Base-by-base conservation (phyloP, 768 basidiomycete genomes). In the Russula griseocarnosa region DNA sequence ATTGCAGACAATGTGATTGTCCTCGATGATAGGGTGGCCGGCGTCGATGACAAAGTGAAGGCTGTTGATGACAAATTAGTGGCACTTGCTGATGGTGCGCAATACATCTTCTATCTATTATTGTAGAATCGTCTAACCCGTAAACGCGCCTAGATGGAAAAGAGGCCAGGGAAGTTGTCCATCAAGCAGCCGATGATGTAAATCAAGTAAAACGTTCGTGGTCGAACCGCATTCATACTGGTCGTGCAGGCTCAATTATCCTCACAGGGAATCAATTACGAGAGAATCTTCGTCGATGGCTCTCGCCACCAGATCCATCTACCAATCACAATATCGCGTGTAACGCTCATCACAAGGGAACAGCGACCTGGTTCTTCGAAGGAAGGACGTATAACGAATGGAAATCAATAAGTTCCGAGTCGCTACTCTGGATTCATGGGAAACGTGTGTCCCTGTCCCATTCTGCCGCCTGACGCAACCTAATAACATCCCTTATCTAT, bases 391-490 rank as follows among this genome's bases (percentile, higher is more conserved):
- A 47, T 22, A 24, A 61, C 2, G 18, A 47, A 20, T 61, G 60
- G 60, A 55, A 47, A 5, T 26, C 44, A 16, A 26, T 13, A 9
- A 40, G 51, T 8, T 34, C 34, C 34, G 34, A 34, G 34, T 53
- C 60, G 1, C 55, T 63, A 4, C 36, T 56, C 22, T 63, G 55
- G 55, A 34, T 63, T 6, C 47, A 58, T 6, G 62, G 62, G 26
- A 58, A 58, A 32, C 54, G 55, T 63, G 20, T 1, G 55, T 3
- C 18, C 20, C 18, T 28, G 18, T 56, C 20, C 30, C 10, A 22
- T 36, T 28, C 8, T 9, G 34, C 20, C 3, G 4, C 10, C 34
- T 3, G 13, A 18, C 8, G 18, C 6, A 10, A 18, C 11, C 30
- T n/a, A 20, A 56, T n/a, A 18, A 3, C 9, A n/a, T 20, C 2